Percentiles rank a stretch among this genome's conserved stretches.
phyloP scores from a whole-genome alignment of 78 protist species.

The Dictyostelium firmibasis region DNA sequence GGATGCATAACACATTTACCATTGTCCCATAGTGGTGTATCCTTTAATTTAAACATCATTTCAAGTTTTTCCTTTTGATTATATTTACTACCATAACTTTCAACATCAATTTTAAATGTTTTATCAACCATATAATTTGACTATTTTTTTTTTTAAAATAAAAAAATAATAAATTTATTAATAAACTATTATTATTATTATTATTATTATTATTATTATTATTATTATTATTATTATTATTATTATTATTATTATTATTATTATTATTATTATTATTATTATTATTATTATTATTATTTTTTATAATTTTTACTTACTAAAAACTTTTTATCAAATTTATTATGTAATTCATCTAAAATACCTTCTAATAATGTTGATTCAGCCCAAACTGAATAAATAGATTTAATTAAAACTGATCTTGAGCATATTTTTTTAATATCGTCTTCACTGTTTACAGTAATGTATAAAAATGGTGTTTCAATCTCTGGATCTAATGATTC shows the following conservation, averaged over 20 bases:
- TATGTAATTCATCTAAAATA: background rate
- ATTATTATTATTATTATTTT: background rate
- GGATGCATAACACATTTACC: constrained; percentile 45
- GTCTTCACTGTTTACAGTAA: constrained; percentile 21
- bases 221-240: background rate
- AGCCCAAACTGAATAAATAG: constrained; percentile 22
- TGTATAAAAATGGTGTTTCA: constrained; percentile 63
- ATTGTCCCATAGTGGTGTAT: constrained; percentile 25
- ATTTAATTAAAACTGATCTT: constrained; percentile 35
- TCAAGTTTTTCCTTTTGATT: constrained; percentile 21
- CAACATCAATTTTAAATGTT: constrained; percentile 54
- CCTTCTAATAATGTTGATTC: constrained; percentile 12
- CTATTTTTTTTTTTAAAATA: background rate
- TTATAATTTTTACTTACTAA: background rate
- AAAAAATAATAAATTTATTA: background rate
- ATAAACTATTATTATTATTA: background rate
- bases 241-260: background rate
- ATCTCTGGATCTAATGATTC: constrained; percentile 45
- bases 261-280: background rate
- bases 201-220: too few species aligned
- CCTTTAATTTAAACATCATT: constrained; percentile 23
- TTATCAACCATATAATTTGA: constrained; percentile 16
- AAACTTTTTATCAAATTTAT: background rate
- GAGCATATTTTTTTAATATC: constrained; percentile 4
- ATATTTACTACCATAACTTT: constrained; percentile 57